These are phyloP conservation scores for Platanus orientalis DNA, from an alignment of 164 flowering plant genomes.

Conservation along the genomic window DNA sequence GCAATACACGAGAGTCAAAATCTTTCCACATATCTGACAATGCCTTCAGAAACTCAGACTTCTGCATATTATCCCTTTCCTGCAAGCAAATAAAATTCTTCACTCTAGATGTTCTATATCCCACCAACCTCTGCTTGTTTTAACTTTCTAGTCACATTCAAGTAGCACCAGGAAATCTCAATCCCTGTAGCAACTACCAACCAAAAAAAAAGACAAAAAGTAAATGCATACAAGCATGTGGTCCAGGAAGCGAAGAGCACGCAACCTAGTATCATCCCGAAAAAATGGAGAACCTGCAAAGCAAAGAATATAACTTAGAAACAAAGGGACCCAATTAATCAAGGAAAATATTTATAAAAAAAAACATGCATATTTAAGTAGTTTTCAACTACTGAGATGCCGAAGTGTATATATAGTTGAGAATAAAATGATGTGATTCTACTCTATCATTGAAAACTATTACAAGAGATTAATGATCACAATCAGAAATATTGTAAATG, in stretches of 20 bases:
- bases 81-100: slow-evolving; percentile 32
- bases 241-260: slow-evolving; percentile 98
- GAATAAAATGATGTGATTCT: too few species aligned
- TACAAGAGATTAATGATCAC: too few species aligned
- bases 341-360: too few species aligned
- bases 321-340: too few species aligned
- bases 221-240: slow-evolving; percentile 86
- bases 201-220: neutral
- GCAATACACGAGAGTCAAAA: slow-evolving; percentile 92
- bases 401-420: too few species aligned
- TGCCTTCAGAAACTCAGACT: slow-evolving; percentile 94
- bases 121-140: neutral
- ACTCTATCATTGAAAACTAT: too few species aligned
- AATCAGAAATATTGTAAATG: too few species aligned
- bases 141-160: neutral
- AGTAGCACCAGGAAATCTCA: slow-evolving; percentile 6
- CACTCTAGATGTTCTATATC: neutral
- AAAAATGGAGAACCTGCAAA: slow-evolving; percentile 86
- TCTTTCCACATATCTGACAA: slow-evolving; percentile 98
- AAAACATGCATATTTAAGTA: too few species aligned
- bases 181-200: slow-evolving; percentile 13
- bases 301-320: slow-evolving; percentile 4
- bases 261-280: slow-evolving; percentile 92
- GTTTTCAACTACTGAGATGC: too few species aligned
- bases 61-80: slow-evolving; percentile 99